Percentiles rank a stretch among this genome's conserved stretches.
Evolutionary conservation across 176 grass and related monocot species (phyloP).

Genomic region (Triticum timopheevii): DNA sequence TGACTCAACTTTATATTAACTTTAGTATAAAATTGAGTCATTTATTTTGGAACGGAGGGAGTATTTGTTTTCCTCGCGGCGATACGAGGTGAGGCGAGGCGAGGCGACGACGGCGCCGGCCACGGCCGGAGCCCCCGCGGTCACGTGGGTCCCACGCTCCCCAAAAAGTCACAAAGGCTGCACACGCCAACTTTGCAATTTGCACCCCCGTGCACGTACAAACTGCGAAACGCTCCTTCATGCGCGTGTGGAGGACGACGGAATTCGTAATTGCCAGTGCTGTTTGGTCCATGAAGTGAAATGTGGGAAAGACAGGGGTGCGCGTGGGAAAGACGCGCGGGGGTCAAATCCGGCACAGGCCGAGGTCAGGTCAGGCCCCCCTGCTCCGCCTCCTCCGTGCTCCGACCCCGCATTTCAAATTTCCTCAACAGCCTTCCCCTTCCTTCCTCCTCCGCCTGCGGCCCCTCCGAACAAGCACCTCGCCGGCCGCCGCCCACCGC

Average conservation of each 20-base stretch:
- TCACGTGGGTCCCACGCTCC: not conserved
- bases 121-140: too few relatives aligned
- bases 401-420: slow-evolving; percentile 88
- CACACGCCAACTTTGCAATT: too few relatives aligned
- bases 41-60: too few relatives aligned
- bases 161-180: not conserved
- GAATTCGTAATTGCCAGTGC: too few relatives aligned
- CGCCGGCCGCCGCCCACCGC: slow-evolving; percentile 1
- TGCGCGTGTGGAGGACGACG: accelerated
- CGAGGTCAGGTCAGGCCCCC: not conserved
- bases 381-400: not conserved
- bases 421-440: slow-evolving; percentile 24
- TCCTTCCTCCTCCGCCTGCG: slow-evolving; percentile 14
- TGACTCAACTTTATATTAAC: too few relatives aligned
- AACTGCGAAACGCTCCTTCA: too few relatives aligned
- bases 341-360: slow-evolving; percentile 49
- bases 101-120: too few relatives aligned
- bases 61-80: not conserved
- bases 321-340: not conserved
- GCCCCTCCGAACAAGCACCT: not conserved
- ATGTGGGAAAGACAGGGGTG: not conserved
- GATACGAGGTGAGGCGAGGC: not conserved
- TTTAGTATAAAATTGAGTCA: too few relatives aligned
- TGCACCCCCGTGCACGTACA: too few relatives aligned
- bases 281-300: not conserved